Base-by-base conservation (phyloP, 805 yeast species). In the Jamesozyma piceae region DNA sequence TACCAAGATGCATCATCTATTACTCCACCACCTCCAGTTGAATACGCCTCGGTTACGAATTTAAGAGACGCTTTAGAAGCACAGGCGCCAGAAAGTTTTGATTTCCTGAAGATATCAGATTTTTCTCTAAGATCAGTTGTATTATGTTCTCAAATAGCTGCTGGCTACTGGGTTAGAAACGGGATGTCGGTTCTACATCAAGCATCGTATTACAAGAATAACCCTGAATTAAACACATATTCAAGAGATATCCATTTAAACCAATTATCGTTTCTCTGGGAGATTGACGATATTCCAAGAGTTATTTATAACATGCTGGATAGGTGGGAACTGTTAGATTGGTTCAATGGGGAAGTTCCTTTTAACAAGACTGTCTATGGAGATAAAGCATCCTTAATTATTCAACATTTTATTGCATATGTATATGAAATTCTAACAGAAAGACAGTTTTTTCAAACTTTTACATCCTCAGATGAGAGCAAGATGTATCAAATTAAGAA, bases 321-420 rank as follows among this genome's bases (percentile, higher is more conserved):
- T 42, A 68, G 85, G 49, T 82, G 82, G 76, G 84, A 74, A 45
- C 50, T 82, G 15, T 48, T 66, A 8, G 62, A 62, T 3, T 77
- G 82, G 81, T 73, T 63, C 47, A 46, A 46, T 19, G 69, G 71
- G 17, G 59, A 64, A 2, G 53, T 53, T 2, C 47, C 51, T 5
- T 49, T 50, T 14, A 54, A 52, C 2, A 64, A 70, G 27, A 80
- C 78, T 18, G 74, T 73, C 11, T 68, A 67, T 26, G 75, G 71
- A 33, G 67, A 63, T 19, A 69, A 67, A 44, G 64, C 78, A 1
- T 66, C 72, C 2, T 74, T 76, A 43, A 75, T 90, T 64, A 65
- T 87, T 18, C 97, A 89, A 54, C 95, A 87, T 52, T 80, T 87
- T 48, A 55, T 88, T 37, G 75, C 79, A 27, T 81, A 80, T 47